Conservation (phyloP, 495 filamentous ascomycete species). For the Jackrogersella multiformis region DNA sequence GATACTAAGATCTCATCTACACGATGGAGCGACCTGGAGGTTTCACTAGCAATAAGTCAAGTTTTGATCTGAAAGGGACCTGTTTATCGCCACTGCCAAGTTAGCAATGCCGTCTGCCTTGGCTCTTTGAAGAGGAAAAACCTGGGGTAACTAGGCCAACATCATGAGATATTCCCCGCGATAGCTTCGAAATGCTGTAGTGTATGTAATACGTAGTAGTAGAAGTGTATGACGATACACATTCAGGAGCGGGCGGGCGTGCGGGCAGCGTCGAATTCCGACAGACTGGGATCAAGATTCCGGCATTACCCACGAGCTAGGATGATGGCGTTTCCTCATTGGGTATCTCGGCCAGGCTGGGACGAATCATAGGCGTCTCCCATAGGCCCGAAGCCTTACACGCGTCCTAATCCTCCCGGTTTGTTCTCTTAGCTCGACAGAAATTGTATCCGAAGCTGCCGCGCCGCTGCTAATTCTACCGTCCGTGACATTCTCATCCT, state of each 20-base stretch:
- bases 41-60: background rate
- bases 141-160: slow-evolving; percentile 31
- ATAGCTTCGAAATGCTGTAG: slow-evolving; percentile 23
- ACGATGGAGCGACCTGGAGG: background rate
- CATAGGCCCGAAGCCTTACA: slow-evolving; percentile 14
- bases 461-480: background rate
- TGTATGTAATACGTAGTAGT: background rate
- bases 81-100: slow-evolving; percentile 37
- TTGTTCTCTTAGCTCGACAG: slow-evolving; percentile 25
- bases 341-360: slow-evolving; percentile 18
- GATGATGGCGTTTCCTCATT: slow-evolving; percentile 26
- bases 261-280: slow-evolving; percentile 22
- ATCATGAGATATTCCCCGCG: slow-evolving; percentile 24
- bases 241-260: background rate
- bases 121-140: slow-evolving; percentile 1
- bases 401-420: slow-evolving; percentile 37
- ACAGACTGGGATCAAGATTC: slow-evolving; percentile 41
- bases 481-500: slow-evolving; percentile 28
- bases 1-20: slow-evolving; percentile 5
- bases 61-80: background rate
- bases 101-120: slow-evolving; percentile 28
- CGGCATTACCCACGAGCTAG: slow-evolving; percentile 35
- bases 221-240: slow-evolving; percentile 27
- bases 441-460: slow-evolving; percentile 36
- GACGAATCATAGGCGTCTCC: slow-evolving; percentile 21